A percentile compares a stretch with the other conserved stretches of the same genome.
Conservation (phyloP, 768 basidiomycete genomes). For the Butyriboletus loyo region DNA sequence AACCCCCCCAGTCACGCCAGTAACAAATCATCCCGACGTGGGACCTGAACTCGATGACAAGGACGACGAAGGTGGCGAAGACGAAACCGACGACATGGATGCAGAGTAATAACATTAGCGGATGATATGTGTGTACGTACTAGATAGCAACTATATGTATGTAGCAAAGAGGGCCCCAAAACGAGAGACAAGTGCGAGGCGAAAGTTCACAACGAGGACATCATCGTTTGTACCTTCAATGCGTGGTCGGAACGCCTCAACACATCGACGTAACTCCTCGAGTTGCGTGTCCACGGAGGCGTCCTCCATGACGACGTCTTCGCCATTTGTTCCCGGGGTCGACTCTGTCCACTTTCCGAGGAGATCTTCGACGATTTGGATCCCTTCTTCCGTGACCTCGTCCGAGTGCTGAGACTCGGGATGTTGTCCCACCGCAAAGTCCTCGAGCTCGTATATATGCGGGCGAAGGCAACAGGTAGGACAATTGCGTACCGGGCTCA, state of each 20-base stretch:
- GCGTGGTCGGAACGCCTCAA: conserved; percentile 61
- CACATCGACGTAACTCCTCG: conserved; percentile 52
- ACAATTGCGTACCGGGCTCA: conserved; percentile 61
- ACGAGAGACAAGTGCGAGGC: background rate
- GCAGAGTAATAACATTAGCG: conserved; percentile 9
- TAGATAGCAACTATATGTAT: conserved; percentile 8
- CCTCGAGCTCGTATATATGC: conserved; percentile 59
- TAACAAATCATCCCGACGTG: background rate
- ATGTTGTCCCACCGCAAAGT: conserved; percentile 56
- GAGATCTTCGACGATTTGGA: conserved; percentile 76
- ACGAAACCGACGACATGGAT: conserved; percentile 9
- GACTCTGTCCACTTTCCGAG: conserved; percentile 62
- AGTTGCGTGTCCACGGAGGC: conserved; percentile 37
- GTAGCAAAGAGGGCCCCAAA: background rate
- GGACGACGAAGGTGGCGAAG: background rate
- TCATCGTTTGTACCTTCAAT: conserved; percentile 63
- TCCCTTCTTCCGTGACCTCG: conserved; percentile 73
- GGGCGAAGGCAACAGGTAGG: background rate
- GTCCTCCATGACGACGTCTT: conserved; percentile 53
- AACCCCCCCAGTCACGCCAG: background rate
- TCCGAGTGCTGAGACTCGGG: conserved; percentile 46
- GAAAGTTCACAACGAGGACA: conserved; percentile 38
- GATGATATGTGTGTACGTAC: conserved; percentile 10
- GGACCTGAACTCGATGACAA: conserved; percentile 3
- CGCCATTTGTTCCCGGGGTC: conserved; percentile 34